Conservation (phyloP, 306 rosid genomes). For the Trifolium fragiferum region DNA sequence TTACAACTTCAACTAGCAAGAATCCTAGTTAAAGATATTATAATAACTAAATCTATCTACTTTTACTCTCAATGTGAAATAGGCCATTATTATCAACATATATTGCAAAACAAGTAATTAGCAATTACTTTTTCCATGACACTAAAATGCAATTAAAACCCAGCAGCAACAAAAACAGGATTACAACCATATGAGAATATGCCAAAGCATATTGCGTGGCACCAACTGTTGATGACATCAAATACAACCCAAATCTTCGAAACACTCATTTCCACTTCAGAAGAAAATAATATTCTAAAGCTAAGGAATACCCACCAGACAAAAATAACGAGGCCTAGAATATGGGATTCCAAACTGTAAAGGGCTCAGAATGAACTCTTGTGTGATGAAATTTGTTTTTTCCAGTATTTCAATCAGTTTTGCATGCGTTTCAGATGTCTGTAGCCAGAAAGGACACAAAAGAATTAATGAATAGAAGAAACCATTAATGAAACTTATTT, state of each 20-base stretch:
- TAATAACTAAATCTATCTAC: slow-evolving; percentile 33
- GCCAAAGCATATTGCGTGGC: slow-evolving; percentile 1
- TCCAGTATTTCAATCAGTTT: slow-evolving; percentile 76
- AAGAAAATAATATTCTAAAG: slow-evolving; percentile 19
- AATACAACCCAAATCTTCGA: slow-evolving; percentile 19
- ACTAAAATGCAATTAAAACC: slow-evolving; percentile 27
- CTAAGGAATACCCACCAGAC: slow-evolving; percentile 70
- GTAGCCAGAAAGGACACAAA: slow-evolving; percentile 36
- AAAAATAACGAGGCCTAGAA: slow-evolving; percentile 96
- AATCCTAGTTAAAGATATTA: slow-evolving; percentile 32
- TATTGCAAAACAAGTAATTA: slow-evolving; percentile 13
- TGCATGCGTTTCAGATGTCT: slow-evolving; percentile 88
- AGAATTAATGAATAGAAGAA: slow-evolving; percentile 21
- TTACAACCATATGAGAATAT: slow-evolving; percentile 16
- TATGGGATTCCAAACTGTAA: slow-evolving; percentile 94
- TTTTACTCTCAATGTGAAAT: slow-evolving; percentile 25
- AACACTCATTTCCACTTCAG: slow-evolving; percentile 7
- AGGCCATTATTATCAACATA: slow-evolving; percentile 2
- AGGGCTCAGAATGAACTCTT: slow-evolving; percentile 91
- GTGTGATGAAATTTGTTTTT: slow-evolving; percentile 62
- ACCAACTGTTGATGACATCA: slow-evolving; percentile 21
- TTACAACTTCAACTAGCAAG: slow-evolving; percentile 19
- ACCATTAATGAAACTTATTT: slow-evolving; percentile 15
- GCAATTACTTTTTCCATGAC: slow-evolving; percentile 17
- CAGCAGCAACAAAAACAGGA: not conserved